Percentiles rank a stretch among this genome's conserved stretches.
phyloP scores from a whole-genome alignment of 1,284 basidiomycete genomes.

The Cerrena zonata region DNA sequence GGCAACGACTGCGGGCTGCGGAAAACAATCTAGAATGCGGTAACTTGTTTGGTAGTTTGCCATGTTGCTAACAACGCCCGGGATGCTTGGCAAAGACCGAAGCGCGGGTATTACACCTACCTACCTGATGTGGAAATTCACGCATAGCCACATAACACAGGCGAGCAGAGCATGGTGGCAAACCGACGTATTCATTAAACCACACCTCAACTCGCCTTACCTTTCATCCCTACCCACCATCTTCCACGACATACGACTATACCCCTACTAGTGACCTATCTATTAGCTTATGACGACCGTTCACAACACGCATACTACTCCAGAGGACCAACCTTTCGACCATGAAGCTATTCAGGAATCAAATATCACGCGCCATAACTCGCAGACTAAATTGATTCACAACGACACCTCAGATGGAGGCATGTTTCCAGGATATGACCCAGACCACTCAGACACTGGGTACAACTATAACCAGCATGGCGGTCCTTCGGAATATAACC shows the following conservation, averaged over 20 bases:
- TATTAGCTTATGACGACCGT: slow-evolving; percentile 3
- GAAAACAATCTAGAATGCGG: too few relatives aligned
- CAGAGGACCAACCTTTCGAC: slow-evolving; percentile 16
- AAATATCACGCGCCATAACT: slow-evolving; percentile 5
- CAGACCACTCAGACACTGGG: slow-evolving; percentile 1
- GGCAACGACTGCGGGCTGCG: too few relatives aligned
- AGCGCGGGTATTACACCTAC: too few relatives aligned
- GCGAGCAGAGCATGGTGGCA: neutral
- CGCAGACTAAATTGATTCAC: neutral
- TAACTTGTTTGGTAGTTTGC: too few relatives aligned
- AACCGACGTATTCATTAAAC: too few relatives aligned
- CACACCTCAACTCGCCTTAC: neutral
- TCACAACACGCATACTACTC: neutral
- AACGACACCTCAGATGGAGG: neutral
- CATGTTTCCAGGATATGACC: neutral
- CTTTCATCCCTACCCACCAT: neutral
- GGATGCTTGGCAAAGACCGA: too few relatives aligned
- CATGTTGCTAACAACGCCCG: too few relatives aligned
- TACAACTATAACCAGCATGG: slow-evolving; percentile 2
- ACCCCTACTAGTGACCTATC: neutral
- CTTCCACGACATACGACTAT: neutral
- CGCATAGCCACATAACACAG: neutral
- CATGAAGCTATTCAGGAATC: slow-evolving; percentile 9
- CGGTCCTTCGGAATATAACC: slow-evolving; percentile 4
- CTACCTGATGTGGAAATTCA: too few relatives aligned